Evolutionary conservation across 129 eudicot genomes (phyloP).

Genomic region (Artemisia annua): DNA sequence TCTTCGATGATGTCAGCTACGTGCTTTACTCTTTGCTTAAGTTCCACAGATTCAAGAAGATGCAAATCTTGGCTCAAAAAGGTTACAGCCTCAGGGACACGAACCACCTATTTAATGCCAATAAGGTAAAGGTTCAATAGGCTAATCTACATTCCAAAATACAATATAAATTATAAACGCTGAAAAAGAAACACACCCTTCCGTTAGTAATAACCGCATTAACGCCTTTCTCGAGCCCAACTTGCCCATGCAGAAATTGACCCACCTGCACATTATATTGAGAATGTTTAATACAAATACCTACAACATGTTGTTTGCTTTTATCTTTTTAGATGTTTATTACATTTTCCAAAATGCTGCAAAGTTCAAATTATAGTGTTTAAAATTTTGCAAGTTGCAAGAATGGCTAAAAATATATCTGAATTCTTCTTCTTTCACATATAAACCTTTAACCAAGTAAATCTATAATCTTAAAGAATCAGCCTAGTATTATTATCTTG

Average conservation of each 20-base stretch:
- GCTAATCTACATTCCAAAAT: conserved; percentile 8
- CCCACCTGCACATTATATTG: conserved; percentile 60
- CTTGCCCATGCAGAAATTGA: conserved; percentile 52
- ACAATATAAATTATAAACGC: background rate
- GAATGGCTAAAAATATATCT: background rate
- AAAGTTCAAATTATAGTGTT: background rate
- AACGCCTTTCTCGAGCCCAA: conserved; percentile 53
- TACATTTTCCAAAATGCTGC: background rate
- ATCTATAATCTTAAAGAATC: background rate
- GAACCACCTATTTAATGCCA: conserved; percentile 55
- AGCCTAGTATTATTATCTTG: background rate
- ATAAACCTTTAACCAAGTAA: background rate
- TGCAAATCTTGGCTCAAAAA: conserved; percentile 86
- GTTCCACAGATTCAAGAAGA: conserved; percentile 86
- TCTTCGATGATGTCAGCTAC: conserved; percentile 72
- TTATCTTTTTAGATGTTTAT: background rate
- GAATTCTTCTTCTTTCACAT: background rate
- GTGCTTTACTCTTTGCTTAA: conserved; percentile 85
- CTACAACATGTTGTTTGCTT: background rate
- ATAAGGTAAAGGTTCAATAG: conserved; percentile 15
- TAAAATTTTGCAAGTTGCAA: background rate
- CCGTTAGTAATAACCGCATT: conserved; percentile 96
- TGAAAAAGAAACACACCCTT: conserved; percentile 56
- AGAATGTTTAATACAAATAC: conserved; percentile 17
- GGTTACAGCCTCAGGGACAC: conserved; percentile 44